Conservation (phyloP, 805 yeast genomes). For the Saccharomyces jurei region DNA sequence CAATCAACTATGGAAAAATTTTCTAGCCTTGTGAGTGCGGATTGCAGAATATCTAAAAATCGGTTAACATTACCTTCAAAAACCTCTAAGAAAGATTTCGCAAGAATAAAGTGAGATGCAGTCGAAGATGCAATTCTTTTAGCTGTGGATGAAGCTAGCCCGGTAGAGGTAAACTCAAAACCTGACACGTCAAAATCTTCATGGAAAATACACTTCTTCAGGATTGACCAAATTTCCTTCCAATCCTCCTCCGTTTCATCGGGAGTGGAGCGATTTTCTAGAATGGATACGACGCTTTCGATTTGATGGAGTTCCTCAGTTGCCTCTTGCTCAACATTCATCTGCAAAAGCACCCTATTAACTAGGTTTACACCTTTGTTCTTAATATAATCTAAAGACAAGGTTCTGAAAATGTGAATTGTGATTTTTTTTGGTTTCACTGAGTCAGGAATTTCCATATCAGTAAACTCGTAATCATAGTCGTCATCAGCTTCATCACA, state of each 20-base stretch:
- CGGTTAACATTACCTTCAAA: slow-evolving; percentile 31
- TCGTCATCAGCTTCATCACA: slow-evolving; percentile 27
- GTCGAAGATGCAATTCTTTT: slow-evolving; percentile 1
- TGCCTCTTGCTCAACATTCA: background rate
- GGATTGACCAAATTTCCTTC: slow-evolving; percentile 32
- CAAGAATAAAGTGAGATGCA: slow-evolving; percentile 29
- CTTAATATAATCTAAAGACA: slow-evolving; percentile 7
- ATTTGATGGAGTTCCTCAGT: background rate
- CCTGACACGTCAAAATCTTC: slow-evolving; percentile 44
- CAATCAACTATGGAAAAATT: slow-evolving; percentile 51
- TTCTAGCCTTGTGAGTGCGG: slow-evolving; percentile 65
- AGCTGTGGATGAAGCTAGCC: slow-evolving; percentile 38
- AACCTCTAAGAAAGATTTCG: slow-evolving; percentile 38
- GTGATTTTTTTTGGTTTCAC: slow-evolving; percentile 19
- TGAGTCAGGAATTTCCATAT: slow-evolving; percentile 28
- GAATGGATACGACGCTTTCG: background rate
- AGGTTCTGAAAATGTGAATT: slow-evolving; percentile 15
- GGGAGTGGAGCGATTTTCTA: slow-evolving; percentile 4
- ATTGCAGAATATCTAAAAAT: slow-evolving; percentile 57
- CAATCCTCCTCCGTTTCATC: slow-evolving; percentile 23
- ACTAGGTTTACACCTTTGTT: background rate
- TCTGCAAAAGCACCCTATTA: background rate
- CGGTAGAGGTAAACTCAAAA: slow-evolving; percentile 67
- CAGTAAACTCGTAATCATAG: slow-evolving; percentile 23
- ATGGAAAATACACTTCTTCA: slow-evolving; percentile 31